A percentile compares a stretch with the other conserved stretches of the same genome.
phyloP scores from a whole-genome alignment of 2,329 filamentous ascomycete genomes.

The Grosmannia huntii region DNA sequence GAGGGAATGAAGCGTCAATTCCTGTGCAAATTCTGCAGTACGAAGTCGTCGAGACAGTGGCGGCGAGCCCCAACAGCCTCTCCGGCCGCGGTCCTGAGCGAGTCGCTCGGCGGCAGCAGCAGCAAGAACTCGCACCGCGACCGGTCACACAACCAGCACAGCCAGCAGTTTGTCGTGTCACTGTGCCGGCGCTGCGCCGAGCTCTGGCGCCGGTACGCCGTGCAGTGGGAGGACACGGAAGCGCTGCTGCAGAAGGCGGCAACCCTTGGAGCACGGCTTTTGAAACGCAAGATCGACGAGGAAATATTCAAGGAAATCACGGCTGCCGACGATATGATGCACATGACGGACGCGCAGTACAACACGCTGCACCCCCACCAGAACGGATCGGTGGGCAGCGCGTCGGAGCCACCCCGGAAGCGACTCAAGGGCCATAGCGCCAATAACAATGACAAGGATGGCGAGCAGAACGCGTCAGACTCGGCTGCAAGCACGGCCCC shows the following conservation, averaged over 20 bases:
- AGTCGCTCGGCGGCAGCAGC: conserved; percentile 50
- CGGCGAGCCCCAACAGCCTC: conserved; percentile 70
- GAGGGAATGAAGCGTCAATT: conserved; percentile 67
- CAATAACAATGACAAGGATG: conserved; percentile 30
- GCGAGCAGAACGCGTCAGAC: conserved; percentile 28
- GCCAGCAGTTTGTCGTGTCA: conserved; percentile 55
- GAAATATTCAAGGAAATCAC: conserved; percentile 68
- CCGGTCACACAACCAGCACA: conserved; percentile 39
- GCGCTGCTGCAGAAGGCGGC: conserved; percentile 81
- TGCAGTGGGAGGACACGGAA: conserved; percentile 90
- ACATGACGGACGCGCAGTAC: conserved; percentile 19
- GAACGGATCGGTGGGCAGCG: conserved; percentile 6
- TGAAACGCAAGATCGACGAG: conserved; percentile 84
- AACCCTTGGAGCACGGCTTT: conserved; percentile 65
- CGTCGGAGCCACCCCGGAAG: conserved; percentile 47
- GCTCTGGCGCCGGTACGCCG: conserved; percentile 89
- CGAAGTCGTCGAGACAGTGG: conserved; percentile 76
- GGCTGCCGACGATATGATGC: conserved; percentile 49
- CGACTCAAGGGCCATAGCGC: conserved; percentile 39
- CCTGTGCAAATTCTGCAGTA: conserved; percentile 85
- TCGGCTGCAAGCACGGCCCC: conserved; percentile 34
- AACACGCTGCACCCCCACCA: conserved; percentile 14
- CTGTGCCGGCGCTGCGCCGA: conserved; percentile 84
- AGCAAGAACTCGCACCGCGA: conserved; percentile 61
- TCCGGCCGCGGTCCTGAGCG: conserved; percentile 15